Conservation (phyloP, 2,329 filamentous ascomycete genomes). For the Paracorniculantispora psalliotae region DNA sequence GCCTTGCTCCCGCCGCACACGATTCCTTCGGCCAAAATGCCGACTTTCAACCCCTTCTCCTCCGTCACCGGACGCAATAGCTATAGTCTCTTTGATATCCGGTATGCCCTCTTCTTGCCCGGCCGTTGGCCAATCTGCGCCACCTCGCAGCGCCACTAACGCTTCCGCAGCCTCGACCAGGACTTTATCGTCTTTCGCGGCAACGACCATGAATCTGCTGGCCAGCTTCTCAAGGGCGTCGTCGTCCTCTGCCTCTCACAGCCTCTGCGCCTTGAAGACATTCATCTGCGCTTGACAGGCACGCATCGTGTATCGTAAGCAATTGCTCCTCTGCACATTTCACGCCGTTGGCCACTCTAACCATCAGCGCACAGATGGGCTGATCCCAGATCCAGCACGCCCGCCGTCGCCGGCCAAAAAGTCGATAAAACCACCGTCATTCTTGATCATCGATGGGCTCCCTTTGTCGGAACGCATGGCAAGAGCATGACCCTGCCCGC, state of each 20-base stretch:
- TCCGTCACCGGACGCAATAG: conserved; percentile 46
- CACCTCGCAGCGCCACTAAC: conserved; percentile 13
- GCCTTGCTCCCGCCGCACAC: conserved; percentile 2
- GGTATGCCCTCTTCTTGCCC: conserved; percentile 34
- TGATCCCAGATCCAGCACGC: conserved; percentile 49
- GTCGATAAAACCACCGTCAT: conserved; percentile 56
- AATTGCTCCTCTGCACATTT: not conserved
- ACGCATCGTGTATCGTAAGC: conserved; percentile 62
- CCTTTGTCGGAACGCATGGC: conserved; percentile 55
- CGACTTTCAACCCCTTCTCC: conserved; percentile 52
- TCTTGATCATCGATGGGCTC: conserved; percentile 63
- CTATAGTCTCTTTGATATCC: conserved; percentile 54
- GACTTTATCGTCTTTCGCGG: conserved; percentile 77
- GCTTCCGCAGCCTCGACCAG: conserved; percentile 59
- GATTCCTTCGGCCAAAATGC: conserved; percentile 36
- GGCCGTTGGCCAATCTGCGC: not conserved
- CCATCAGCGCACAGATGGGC: conserved; percentile 39
- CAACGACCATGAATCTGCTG: conserved; percentile 67
- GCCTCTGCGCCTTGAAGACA: conserved; percentile 65
- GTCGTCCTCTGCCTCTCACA: conserved; percentile 69
- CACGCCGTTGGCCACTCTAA: not conserved
- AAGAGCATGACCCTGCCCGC: conserved; percentile 57
- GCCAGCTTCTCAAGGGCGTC: conserved; percentile 67
- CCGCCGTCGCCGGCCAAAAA: conserved; percentile 53
- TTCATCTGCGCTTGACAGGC: conserved; percentile 67